These are phyloP conservation scores for Pseudozyma pruni DNA, from an alignment of 1,284 basidiomycete genomes.

Conservation along the genomic window DNA sequence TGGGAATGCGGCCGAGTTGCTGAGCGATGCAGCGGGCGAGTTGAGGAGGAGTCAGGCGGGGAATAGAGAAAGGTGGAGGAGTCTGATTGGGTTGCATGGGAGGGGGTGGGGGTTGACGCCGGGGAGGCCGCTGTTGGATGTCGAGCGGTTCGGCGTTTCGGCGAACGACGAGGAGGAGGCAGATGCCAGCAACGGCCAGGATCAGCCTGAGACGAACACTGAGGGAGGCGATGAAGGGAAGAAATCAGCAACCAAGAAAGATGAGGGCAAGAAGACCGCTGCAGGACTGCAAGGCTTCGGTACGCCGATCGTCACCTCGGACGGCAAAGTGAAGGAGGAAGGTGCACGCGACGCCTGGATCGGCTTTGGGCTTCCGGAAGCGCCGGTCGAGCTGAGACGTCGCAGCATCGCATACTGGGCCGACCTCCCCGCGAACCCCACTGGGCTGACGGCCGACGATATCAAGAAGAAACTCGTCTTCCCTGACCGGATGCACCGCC, in stretches of 20 bases:
- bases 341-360: slow-evolving; percentile 63
- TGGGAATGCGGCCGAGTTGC: slow-evolving; percentile 41
- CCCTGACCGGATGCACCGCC: slow-evolving; percentile 48
- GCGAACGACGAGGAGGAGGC: slow-evolving; percentile 7
- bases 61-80: slow-evolving; percentile 52
- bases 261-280: background rate
- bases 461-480: slow-evolving; percentile 42
- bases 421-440: slow-evolving; percentile 14
- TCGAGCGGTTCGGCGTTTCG: slow-evolving; percentile 45
- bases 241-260: slow-evolving; percentile 2
- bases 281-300: slow-evolving; percentile 52
- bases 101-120: slow-evolving; percentile 58
- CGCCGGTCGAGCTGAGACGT: slow-evolving; percentile 37
- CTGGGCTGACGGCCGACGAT: background rate
- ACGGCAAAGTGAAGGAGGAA: slow-evolving; percentile 57
- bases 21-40: slow-evolving; percentile 47
- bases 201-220: no score
- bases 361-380: slow-evolving; percentile 57
- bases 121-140: slow-evolving; percentile 55
- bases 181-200: background rate
- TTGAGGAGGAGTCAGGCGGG: slow-evolving; percentile 23
- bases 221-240: background rate
- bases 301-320: slow-evolving; percentile 50
- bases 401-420: slow-evolving; percentile 58
- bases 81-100: slow-evolving; percentile 40